Conservation (phyloP, 164 flowering plant genomes). For the Santalum album region DNA sequence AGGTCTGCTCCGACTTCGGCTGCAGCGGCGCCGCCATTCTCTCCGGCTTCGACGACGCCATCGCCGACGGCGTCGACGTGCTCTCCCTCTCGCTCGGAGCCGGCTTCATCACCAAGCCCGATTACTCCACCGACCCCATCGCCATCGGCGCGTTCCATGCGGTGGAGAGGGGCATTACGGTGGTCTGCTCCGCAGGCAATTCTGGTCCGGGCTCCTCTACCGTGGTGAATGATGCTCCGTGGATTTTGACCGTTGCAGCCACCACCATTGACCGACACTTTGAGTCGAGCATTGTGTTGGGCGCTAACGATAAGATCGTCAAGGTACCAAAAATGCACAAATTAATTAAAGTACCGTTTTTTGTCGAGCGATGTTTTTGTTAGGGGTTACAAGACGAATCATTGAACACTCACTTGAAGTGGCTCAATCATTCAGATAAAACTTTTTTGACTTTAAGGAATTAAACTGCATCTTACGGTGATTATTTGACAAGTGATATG, state of each 20-base stretch:
- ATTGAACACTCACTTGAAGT: too few species aligned
- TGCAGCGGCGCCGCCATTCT: conserved; percentile 56
- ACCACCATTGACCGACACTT: conserved; percentile 46
- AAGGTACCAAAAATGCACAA: too few species aligned
- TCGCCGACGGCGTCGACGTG: conserved; percentile 64
- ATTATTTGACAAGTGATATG: too few species aligned
- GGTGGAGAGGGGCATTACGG: conserved; percentile 48
- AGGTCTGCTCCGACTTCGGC: conserved; percentile 41
- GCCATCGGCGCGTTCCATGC: conserved; percentile 86
- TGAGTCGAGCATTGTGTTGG: conserved; percentile 32
- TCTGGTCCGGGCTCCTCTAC: conserved; percentile 37
- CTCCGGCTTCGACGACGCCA: conserved; percentile 69
- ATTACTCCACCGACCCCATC: conserved; percentile 42
- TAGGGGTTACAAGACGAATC: too few species aligned
- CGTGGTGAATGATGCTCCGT: conserved; percentile 66
- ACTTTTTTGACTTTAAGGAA: too few species aligned
- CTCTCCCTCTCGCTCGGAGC: conserved; percentile 60
- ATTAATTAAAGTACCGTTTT: too few species aligned
- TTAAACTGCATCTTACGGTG: too few species aligned
- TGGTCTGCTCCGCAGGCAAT: conserved; percentile 81
- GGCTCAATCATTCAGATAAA: too few species aligned
- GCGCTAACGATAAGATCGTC: conserved; percentile 19
- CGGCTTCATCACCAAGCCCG: conserved; percentile 20
- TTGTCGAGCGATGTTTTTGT: too few species aligned
- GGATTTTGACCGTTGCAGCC: conserved; percentile 70